phyloP scores from a whole-genome alignment of 805 yeast genomes.

The Saccharomycopsis amapae region DNA sequence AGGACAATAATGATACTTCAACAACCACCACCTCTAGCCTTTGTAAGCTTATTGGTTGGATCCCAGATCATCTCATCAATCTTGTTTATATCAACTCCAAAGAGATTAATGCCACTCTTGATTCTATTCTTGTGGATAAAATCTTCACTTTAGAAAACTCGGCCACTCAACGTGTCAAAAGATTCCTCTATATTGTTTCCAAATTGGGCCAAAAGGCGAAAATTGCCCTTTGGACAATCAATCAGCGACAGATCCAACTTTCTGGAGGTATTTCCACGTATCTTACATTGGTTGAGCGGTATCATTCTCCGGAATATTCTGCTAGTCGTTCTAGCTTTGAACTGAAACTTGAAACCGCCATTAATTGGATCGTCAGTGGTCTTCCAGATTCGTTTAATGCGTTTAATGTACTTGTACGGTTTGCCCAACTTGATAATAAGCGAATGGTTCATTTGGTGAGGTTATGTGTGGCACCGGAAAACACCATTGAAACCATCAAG shows the following conservation, averaged over 20 bases:
- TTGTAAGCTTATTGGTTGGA: constrained; percentile 34
- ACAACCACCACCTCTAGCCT: constrained; percentile 6
- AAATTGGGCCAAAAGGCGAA: constrained; percentile 50
- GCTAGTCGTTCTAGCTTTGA: constrained; percentile 17
- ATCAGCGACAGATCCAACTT: constrained; percentile 58
- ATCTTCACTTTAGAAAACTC: constrained; percentile 49
- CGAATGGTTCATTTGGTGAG: constrained; percentile 51
- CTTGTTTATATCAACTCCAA: constrained; percentile 69
- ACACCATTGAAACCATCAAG: constrained; percentile 52
- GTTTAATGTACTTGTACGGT: constrained; percentile 42
- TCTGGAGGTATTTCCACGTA: constrained; percentile 44
- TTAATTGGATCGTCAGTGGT: constrained; percentile 53
- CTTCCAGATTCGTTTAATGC: constrained; percentile 49
- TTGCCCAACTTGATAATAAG: constrained; percentile 49
- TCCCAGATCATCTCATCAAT: constrained; percentile 61
- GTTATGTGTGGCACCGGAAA: constrained; percentile 46
- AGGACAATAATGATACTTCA: too few relatives aligned
- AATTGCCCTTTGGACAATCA: constrained; percentile 61
- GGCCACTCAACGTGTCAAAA: constrained; percentile 28
- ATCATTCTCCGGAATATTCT: constrained; percentile 27
- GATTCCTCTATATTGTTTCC: constrained; percentile 44
- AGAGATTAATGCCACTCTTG: constrained; percentile 59
- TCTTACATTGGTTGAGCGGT: constrained; percentile 42
- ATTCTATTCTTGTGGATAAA: constrained; percentile 49
- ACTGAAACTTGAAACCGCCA: constrained; percentile 43